phyloP scores from a whole-genome alignment of 495 filamentous ascomycete species.

The Neurospora sp. region DNA sequence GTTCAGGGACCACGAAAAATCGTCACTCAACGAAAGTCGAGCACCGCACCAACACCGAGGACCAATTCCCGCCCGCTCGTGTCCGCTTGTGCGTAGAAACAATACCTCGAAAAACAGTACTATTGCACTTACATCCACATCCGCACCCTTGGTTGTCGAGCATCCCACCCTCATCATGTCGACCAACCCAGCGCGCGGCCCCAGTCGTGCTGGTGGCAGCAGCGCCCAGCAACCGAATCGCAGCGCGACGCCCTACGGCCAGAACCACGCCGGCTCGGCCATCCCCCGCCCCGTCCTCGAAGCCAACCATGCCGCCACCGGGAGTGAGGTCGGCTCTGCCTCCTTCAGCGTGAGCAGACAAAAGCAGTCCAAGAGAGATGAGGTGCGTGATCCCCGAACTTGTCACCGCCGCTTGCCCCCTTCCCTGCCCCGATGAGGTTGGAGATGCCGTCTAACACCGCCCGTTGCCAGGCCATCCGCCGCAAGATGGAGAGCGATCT shows the following conservation, averaged over 20 bases:
- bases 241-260: constrained; percentile 58
- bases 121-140: not conserved
- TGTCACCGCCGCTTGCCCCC: not conserved
- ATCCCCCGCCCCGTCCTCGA: constrained; percentile 83
- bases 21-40: not conserved
- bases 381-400: constrained; percentile 51
- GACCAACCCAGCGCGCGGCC: constrained; percentile 41
- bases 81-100: not conserved
- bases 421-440: not conserved
- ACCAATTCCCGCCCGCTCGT: not conserved
- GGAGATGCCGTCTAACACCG: constrained; percentile 20
- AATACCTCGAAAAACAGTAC: not conserved
- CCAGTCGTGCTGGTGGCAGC: constrained; percentile 41
- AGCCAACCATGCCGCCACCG: constrained; percentile 30
- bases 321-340: constrained; percentile 60
- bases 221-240: constrained; percentile 20
- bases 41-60: not conserved
- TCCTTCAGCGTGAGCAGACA: constrained; percentile 78
- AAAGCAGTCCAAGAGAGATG: constrained; percentile 95
- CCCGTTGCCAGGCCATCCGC: constrained; percentile 67
- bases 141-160: not conserved
- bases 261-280: constrained; percentile 54
- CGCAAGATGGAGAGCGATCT: constrained; percentile 95
- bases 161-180: constrained; percentile 17
- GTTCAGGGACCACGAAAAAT: not conserved